Evolutionary conservation across 805 yeast species (phyloP).

Genomic region (Yamadazyma takamatsuzukensis): DNA sequence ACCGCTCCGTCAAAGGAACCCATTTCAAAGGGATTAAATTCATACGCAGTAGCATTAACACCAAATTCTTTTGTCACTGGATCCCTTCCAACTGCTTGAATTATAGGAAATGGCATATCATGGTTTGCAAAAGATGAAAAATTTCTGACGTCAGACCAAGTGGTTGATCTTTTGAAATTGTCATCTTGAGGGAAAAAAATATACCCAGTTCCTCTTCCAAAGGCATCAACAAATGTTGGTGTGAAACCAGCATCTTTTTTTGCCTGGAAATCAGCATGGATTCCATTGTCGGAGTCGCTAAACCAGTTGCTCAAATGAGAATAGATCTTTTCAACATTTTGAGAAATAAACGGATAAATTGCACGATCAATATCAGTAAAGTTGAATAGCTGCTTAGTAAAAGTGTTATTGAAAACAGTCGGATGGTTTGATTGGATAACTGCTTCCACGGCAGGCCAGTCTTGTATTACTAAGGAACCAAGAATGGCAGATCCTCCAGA

Average conservation of each 20-base stretch:
- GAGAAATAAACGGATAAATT: not conserved
- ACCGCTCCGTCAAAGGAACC: constrained; percentile 85
- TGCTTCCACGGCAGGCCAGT: constrained; percentile 49
- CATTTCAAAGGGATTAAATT: constrained; percentile 38
- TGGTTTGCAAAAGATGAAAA: constrained; percentile 19
- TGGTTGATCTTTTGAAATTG: constrained; percentile 19
- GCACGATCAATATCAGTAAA: constrained; percentile 17
- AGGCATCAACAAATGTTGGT: constrained; percentile 31
- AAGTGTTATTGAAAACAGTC: constrained; percentile 54
- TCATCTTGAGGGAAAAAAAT: constrained; percentile 29
- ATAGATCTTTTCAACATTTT: constrained; percentile 5
- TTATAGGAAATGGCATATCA: constrained; percentile 34
- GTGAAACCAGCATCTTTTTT: constrained; percentile 31
- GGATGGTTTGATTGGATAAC: constrained; percentile 20
- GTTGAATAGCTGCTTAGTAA: no score
- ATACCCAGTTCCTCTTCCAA: constrained; percentile 36
- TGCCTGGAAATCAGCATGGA: constrained; percentile 21
- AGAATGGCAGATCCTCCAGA: constrained; percentile 62
- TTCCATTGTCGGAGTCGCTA: no score
- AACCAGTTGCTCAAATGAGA: constrained; percentile 25
- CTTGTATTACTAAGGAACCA: constrained; percentile 55
- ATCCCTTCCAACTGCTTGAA: constrained; percentile 30
- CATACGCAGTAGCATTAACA: constrained; percentile 32
- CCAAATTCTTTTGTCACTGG: constrained; percentile 23
- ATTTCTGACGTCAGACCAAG: constrained; percentile 24